Evolutionary conservation across 2,329 filamentous ascomycete genomes (phyloP), one percentile per base, ranked within the genome.

Genomic region (Hypomyces rosellus): DNA sequence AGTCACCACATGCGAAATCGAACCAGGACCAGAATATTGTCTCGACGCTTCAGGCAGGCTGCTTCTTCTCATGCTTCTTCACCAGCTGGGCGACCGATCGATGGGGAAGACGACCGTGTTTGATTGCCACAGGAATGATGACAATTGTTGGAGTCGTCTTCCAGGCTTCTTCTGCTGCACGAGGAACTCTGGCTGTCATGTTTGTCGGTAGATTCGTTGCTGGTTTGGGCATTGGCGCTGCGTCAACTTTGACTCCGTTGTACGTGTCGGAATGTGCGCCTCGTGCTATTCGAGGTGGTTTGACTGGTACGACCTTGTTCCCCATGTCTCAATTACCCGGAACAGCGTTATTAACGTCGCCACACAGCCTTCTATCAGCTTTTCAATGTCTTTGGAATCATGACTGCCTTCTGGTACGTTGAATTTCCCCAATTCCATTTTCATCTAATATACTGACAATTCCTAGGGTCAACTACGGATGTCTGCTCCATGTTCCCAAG

Each of bases 31-130:
- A 84, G 55, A 86, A 86, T 54, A 74, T 88, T 51, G 85, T 86
- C 25, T 85, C 82, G n/a, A 84, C 80, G 1, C 74, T 88, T 9
- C 84, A 88, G 66, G 83, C 78, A 39, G 84, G 84, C 46, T 85
- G 81, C 54, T 86, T 87, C 63, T 71, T 78, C 47, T 82, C 83
- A 34, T 81, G 81, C 52, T 72, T 87, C 54, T 54, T 78, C 49
- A 76, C 77, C 6, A 74, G 73, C 34, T 80, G 73, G 69, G 59
- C 77, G 40, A 73, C 78, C 5, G 79, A 82, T 57, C 67, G 62
- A 55, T 78, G 67, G 57, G 84, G 84, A 14, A 75, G 84, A 46
- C 76, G 77, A 42, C 59, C 55, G 13, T 72, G 74, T 20, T 70
- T 89, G 30, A 72, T 87, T 18, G 64, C 70, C 15, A 74, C 79